Percentiles rank a stretch among this genome's conserved stretches.
Evolutionary conservation across 352 stramenopile species (phyloP).

Genomic region (Phytophthora multivora): DNA sequence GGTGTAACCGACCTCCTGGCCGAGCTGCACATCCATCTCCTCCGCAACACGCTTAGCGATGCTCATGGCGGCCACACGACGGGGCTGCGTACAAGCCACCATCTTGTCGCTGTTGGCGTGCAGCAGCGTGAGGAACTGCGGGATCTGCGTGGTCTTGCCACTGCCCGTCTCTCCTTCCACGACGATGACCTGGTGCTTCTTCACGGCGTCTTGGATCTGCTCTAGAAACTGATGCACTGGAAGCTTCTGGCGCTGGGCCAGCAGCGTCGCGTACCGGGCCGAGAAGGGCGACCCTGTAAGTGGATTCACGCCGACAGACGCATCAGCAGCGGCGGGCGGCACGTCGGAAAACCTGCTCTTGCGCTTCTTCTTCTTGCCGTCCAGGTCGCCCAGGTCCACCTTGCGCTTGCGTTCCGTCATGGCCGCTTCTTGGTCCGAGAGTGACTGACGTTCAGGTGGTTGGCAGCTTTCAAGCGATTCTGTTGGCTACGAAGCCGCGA

Average conservation of each 20-base stretch:
- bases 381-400: slow-evolving; percentile 61
- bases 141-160: slow-evolving; percentile 97
- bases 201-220: slow-evolving; percentile 96
- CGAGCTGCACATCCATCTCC: slow-evolving; percentile 98
- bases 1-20: slow-evolving; percentile 98
- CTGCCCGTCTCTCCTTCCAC: slow-evolving; percentile 98
- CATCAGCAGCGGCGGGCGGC: slow-evolving; percentile 24
- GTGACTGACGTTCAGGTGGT: slow-evolving; percentile 12
- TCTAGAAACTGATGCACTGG: slow-evolving; percentile 97
- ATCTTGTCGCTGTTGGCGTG: slow-evolving; percentile 80
- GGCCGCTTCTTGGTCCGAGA: slow-evolving; percentile 8
- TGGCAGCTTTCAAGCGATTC: background rate
- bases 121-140: slow-evolving; percentile 92
- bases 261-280: slow-evolving; percentile 91
- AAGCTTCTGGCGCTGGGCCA: slow-evolving; percentile 94
- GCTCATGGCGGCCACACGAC: slow-evolving; percentile 97
- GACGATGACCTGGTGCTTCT: slow-evolving; percentile 95
- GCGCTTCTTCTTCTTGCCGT: slow-evolving; percentile 55
- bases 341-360: slow-evolving; percentile 83
- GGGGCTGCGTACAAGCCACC: slow-evolving; percentile 97
- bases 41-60: slow-evolving; percentile 98
- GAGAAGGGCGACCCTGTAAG: slow-evolving; percentile 92
- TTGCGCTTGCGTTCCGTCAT: slow-evolving; percentile 76
- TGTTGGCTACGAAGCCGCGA: slow-evolving; percentile 11
- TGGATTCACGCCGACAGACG: slow-evolving; percentile 76